Evolutionary conservation across 2,329 filamentous ascomycete species (phyloP), one percentile per base, ranked within the genome.

Genomic region (Colletotrichum australisinense): DNA sequence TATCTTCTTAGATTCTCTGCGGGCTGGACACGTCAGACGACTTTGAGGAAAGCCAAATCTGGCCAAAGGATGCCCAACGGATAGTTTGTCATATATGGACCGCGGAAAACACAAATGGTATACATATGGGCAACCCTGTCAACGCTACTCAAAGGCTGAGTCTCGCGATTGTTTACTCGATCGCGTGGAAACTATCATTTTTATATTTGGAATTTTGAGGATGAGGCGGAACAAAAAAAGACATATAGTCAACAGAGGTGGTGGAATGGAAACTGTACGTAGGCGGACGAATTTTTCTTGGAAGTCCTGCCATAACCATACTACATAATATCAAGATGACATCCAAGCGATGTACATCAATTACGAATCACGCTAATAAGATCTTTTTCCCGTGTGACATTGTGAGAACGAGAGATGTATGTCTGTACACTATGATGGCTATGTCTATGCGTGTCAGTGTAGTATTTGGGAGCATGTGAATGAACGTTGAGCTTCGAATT

Each of bases 21-120:
- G 71, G 60, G 71, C 71, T 70, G 71, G 71, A 72, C 67, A 73
- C 71, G 67, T 73, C 56, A 73, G 71, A 73, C n/a, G 71, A 73
- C 62, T 73, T 42, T 49, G 62, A 42, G 46, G 55, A 73, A 62
- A 58, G 59, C 70, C 60, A 67, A 53, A 28, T 55, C 60, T 72
- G 71, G 71, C 56, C 71, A 52, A 32, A 28, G 56, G 55, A 57
- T 63, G 63, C 62, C 62, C 71, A 63, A 66, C n/a, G 62, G 56
- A 73, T 63, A 73, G 52, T 73, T 63, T 73, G 62, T 73, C 62
- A 73, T 57, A 73, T 72, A 72, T 63, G 57, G 60, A 49, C 38
- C 30, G 35, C 26, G 42, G 55, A 53, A 49, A 22, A 56, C 70
- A 56, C 69, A 69, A 69, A 73, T 67, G 71, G 67, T 67, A 73